A percentile compares a stretch with the other conserved stretches of the same genome.
phyloP scores from a whole-genome alignment of 345 rosid genomes.

The Populus ilicifolia region DNA sequence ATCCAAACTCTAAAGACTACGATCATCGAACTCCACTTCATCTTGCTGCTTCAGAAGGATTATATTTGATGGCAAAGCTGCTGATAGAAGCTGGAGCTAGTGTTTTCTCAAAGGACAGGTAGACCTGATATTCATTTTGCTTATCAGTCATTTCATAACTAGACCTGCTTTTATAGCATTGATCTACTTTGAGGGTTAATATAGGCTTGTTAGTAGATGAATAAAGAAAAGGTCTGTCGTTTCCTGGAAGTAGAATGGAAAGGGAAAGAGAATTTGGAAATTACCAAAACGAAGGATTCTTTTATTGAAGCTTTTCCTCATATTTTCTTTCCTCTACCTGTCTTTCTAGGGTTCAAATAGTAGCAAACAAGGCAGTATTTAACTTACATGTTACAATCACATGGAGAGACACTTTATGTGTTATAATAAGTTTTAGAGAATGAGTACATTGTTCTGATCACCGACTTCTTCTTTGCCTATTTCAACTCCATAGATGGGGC shows the following conservation, averaged over 20 bases:
- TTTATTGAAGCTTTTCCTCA: background rate
- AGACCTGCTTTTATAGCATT: background rate
- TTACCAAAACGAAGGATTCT: background rate
- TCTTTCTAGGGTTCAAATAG: background rate
- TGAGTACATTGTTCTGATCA: background rate
- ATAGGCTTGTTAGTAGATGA: background rate
- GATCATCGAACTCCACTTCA: slow-evolving; percentile 93
- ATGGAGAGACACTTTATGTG: background rate
- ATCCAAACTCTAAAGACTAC: slow-evolving; percentile 84
- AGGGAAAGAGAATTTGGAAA: background rate
- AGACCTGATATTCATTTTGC: background rate
- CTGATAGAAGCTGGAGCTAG: slow-evolving; percentile 81
- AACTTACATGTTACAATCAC: background rate
- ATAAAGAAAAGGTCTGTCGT: background rate
- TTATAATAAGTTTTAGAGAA: background rate
- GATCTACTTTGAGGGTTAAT: background rate
- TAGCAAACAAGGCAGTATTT: background rate
- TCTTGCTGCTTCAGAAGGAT: slow-evolving; percentile 85
- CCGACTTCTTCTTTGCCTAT: background rate
- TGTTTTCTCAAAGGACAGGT: slow-evolving; percentile 80
- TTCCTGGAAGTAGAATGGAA: background rate
- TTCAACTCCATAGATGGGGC: slow-evolving; percentile 63
- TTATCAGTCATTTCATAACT: background rate
- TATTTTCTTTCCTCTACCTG: background rate
- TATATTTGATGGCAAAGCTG: slow-evolving; percentile 65